Conservation (phyloP, 2,329 filamentous ascomycete species). For the Aspergillus latus region DNA sequence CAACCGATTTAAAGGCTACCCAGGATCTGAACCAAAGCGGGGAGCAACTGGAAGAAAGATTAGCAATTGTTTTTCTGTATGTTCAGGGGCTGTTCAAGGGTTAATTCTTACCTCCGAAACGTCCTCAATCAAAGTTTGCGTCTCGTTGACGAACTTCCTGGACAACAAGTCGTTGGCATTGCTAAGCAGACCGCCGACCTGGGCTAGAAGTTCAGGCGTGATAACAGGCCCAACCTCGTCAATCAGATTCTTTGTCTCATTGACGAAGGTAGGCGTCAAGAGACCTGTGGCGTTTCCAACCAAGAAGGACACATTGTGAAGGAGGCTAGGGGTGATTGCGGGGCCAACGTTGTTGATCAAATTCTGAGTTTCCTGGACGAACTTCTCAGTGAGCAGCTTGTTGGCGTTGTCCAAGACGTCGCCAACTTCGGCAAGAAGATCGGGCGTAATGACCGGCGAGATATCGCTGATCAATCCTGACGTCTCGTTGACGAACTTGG, state of each 20-base stretch:
- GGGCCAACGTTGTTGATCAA: conserved; percentile 25
- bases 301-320: conserved; percentile 30
- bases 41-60: conserved; percentile 28
- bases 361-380: conserved; percentile 26
- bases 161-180: conserved; percentile 23
- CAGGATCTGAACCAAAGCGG: conserved; percentile 30
- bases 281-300: conserved; percentile 33
- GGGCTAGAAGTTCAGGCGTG: conserved; percentile 28
- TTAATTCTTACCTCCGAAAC: conserved; percentile 29
- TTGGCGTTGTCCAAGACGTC: conserved; percentile 26
- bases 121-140: conserved; percentile 29
- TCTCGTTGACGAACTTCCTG: conserved; percentile 29
- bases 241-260: conserved; percentile 30
- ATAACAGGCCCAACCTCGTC: conserved; percentile 31
- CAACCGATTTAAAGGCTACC: conserved; percentile 26
- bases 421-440: conserved; percentile 25
- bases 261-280: conserved; percentile 33
- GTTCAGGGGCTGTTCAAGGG: neutral
- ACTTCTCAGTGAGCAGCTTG: conserved; percentile 28
- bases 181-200: conserved; percentile 25
- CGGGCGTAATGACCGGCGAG: conserved; percentile 24
- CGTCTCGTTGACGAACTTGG: conserved; percentile 27
- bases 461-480: conserved; percentile 22
- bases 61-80: conserved; percentile 5
- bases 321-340: conserved; percentile 28